Conservation (phyloP, 495 filamentous ascomycete species). For the Pyronema domesticum region DNA sequence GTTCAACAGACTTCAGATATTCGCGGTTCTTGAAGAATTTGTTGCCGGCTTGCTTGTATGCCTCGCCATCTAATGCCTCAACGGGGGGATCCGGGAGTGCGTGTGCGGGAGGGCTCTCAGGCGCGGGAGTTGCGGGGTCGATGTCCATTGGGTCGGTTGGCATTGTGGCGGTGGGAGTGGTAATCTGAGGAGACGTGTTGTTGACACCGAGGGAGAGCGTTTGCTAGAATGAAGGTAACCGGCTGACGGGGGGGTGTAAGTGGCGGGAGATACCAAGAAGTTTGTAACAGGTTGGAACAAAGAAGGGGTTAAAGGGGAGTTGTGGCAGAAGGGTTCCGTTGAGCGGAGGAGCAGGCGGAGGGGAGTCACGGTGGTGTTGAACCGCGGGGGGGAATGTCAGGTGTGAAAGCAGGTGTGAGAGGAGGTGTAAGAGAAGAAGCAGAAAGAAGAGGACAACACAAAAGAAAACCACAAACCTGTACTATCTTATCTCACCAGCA, state of each 20-base stretch:
- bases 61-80: constrained; percentile 48
- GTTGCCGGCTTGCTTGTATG: constrained; percentile 81
- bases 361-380: neutral
- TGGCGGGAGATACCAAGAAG: neutral
- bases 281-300: neutral
- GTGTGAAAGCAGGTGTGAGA: too few species aligned
- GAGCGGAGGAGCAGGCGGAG: neutral
- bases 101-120: constrained; percentile 27
- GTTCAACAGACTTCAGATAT: constrained; percentile 66
- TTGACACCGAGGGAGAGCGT: neutral
- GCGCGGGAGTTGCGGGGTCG: constrained; percentile 40
- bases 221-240: neutral
- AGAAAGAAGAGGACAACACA: too few species aligned
- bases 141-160: constrained; percentile 50
- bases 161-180: neutral
- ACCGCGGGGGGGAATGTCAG: too few species aligned
- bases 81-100: constrained; percentile 25
- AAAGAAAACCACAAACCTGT: too few species aligned
- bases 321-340: neutral
- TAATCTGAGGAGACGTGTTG: constrained; percentile 8
- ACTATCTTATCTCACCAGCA: too few species aligned
- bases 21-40: constrained; percentile 89
- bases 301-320: neutral
- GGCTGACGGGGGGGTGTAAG: neutral
- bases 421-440: too few species aligned